phyloP scores from a whole-genome alignment of 495 filamentous ascomycete genomes.

The Tetracladium marchalianum region DNA sequence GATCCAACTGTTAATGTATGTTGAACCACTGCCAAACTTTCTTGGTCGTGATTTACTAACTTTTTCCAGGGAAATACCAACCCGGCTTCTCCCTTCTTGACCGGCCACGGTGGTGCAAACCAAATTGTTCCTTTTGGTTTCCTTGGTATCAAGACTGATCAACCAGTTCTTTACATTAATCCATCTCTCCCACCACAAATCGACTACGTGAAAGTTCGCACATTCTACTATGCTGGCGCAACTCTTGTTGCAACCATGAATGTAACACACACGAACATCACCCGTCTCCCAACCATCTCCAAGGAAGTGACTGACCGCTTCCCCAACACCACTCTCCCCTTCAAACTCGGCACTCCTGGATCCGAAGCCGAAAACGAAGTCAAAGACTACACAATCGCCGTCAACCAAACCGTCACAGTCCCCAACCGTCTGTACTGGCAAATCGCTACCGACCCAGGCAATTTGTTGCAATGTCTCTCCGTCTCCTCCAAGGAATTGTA shows the following conservation, averaged over 20 bases:
- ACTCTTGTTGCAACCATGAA: conserved; percentile 54
- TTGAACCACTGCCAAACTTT: neutral
- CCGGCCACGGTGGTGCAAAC: conserved; percentile 45
- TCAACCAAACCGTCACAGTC: conserved; percentile 42
- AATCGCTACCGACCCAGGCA: conserved; percentile 41
- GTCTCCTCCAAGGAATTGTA: conserved; percentile 38
- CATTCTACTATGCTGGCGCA: conserved; percentile 61
- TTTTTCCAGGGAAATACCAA: conserved; percentile 30
- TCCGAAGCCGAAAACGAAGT: conserved; percentile 16
- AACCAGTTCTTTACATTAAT: conserved; percentile 40
- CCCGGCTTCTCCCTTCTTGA: conserved; percentile 51
- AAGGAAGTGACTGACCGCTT: conserved; percentile 24
- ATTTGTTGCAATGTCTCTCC: conserved; percentile 59
- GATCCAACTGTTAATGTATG: conserved; percentile 46
- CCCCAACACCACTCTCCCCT: conserved; percentile 36
- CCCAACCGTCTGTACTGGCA: conserved; percentile 40
- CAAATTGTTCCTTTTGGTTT: conserved; percentile 46
- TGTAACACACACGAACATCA: conserved; percentile 53
- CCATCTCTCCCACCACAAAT: conserved; percentile 48
- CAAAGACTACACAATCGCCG: conserved; percentile 37
- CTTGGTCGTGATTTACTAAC: no score
- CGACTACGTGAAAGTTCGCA: conserved; percentile 48
- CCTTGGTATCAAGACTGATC: conserved; percentile 38
- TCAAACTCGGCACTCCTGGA: conserved; percentile 33
- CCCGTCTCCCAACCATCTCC: conserved; percentile 33